Percentiles rank a stretch among this genome's conserved stretches.
These are phyloP conservation scores for Blastobotrys attinorum DNA, from an alignment of 805 yeast genomes.

Conservation along the genomic window DNA sequence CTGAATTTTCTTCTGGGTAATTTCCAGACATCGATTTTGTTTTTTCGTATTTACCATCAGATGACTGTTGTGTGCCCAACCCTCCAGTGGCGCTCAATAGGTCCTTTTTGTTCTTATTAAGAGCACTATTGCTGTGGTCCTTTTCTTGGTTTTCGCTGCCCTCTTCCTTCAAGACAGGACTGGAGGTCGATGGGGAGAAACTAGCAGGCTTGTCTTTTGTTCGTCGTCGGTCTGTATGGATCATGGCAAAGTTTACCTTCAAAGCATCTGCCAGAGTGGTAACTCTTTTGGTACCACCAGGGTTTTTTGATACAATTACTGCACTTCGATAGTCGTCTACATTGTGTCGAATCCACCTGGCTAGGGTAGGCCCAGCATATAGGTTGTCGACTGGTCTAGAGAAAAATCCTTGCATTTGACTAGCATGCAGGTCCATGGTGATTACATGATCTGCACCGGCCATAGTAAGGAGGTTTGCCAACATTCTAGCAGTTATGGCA, in stretches of 20 bases:
- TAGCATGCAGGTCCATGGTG: constrained; percentile 92
- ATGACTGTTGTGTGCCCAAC: neutral
- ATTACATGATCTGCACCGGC: constrained; percentile 99
- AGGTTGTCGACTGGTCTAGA: constrained; percentile 94
- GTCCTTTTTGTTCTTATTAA: neutral
- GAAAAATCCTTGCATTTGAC: constrained; percentile 99
- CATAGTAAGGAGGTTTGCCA: constrained; percentile 90
- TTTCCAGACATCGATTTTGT: constrained; percentile 5
- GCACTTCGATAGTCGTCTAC: constrained; percentile 77
- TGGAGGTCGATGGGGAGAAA: neutral
- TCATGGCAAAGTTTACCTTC: constrained; percentile 96
- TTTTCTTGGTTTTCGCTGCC: no score
- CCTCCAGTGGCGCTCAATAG: neutral
- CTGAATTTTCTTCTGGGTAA: constrained; percentile 8
- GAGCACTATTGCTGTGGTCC: neutral
- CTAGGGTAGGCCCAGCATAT: constrained; percentile 93
- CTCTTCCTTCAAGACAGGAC: neutral
- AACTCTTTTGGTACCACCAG: constrained; percentile 98
- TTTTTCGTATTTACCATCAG: neutral
- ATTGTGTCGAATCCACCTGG: constrained; percentile 90
- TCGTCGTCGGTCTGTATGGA: constrained; percentile 95
- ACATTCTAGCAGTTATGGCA: constrained; percentile 95
- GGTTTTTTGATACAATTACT: constrained; percentile 97
- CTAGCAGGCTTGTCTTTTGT: constrained; percentile 34
- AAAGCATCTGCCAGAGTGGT: constrained; percentile 96